Conservation (phyloP, 2,329 filamentous ascomycete genomes). For the Aspergillaceae sp. region DNA sequence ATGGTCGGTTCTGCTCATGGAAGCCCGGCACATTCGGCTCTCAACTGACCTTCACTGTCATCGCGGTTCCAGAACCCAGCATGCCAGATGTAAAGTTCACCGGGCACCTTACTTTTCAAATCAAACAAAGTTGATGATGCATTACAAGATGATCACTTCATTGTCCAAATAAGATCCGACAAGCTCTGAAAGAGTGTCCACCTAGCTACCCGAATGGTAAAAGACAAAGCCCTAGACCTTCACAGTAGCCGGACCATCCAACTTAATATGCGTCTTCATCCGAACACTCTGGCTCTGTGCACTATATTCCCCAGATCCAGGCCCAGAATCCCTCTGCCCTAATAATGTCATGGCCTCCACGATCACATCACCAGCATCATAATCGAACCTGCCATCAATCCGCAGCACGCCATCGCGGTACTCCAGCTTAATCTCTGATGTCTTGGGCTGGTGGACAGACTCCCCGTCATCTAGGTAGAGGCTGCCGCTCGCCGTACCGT, state of each 20-base stretch:
- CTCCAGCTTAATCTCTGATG: conserved; percentile 52
- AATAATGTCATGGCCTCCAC: conserved; percentile 29
- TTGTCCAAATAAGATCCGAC: too few relatives aligned
- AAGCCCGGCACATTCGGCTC: too few relatives aligned
- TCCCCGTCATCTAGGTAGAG: conserved; percentile 75
- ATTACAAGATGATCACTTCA: too few relatives aligned
- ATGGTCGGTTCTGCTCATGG: too few relatives aligned
- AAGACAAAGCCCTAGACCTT: neutral
- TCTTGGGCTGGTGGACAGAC: conserved; percentile 49
- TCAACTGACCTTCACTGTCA: too few relatives aligned
- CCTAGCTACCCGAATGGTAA: too few relatives aligned
- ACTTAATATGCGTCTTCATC: conserved; percentile 14
- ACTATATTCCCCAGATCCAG: conserved; percentile 7
- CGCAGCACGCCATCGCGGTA: conserved; percentile 44
- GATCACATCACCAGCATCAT: conserved; percentile 14
- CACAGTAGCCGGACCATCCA: conserved; percentile 15
- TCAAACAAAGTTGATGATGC: too few relatives aligned
- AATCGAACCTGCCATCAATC: conserved; percentile 22
- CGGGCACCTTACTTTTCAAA: too few relatives aligned
- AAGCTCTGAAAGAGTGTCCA: too few relatives aligned
- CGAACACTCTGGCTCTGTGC: conserved; percentile 14
- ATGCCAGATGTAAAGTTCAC: too few relatives aligned
- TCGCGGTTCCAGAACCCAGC: too few relatives aligned
- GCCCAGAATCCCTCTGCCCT: conserved; percentile 11
- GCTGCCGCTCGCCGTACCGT: conserved; percentile 56